Conservation (phyloP, 495 filamentous ascomycete genomes). For the Lindgomyces ingoldianus region DNA sequence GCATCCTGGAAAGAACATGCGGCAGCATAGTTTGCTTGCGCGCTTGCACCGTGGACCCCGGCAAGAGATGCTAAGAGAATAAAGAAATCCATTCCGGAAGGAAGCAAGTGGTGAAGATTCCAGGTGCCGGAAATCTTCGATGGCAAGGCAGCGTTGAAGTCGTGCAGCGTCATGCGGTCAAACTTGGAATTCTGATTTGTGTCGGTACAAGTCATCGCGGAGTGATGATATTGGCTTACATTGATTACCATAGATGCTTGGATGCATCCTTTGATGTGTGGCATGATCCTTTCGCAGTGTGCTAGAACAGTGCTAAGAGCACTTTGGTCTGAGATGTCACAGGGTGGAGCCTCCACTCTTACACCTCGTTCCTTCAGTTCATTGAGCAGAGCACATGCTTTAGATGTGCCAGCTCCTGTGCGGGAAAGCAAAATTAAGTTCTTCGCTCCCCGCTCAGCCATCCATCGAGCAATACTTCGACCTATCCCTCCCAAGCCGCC, state of each 20-base stretch:
- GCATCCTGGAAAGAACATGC: constrained; percentile 6
- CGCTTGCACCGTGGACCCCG: neutral
- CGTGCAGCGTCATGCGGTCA: neutral
- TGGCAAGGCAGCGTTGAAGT: constrained; percentile 3
- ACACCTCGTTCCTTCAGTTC: neutral
- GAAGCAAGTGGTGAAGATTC: constrained; percentile 20
- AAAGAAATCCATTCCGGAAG: constrained; percentile 27
- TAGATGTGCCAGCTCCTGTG: neutral
- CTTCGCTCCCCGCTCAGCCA: constrained; percentile 27
- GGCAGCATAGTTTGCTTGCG: constrained; percentile 11
- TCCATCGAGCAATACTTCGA: constrained; percentile 26
- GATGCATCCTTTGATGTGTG: constrained; percentile 37
- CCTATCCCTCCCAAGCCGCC: constrained; percentile 36
- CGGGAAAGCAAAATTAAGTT: constrained; percentile 32
- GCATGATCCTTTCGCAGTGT: neutral
- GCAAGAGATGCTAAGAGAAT: constrained; percentile 1
- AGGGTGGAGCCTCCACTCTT: neutral
- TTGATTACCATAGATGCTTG: constrained; percentile 33
- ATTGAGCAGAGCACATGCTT: neutral
- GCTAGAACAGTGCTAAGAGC: neutral
- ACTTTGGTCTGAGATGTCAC: neutral
- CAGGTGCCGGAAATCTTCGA: constrained; percentile 15
- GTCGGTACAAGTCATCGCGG: neutral
- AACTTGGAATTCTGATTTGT: constrained; percentile 1
- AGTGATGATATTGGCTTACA: constrained; percentile 30